These are phyloP conservation scores for Alternaria incomplexa DNA, from an alignment of 2,329 filamentous ascomycete genomes.

Conservation along the genomic window DNA sequence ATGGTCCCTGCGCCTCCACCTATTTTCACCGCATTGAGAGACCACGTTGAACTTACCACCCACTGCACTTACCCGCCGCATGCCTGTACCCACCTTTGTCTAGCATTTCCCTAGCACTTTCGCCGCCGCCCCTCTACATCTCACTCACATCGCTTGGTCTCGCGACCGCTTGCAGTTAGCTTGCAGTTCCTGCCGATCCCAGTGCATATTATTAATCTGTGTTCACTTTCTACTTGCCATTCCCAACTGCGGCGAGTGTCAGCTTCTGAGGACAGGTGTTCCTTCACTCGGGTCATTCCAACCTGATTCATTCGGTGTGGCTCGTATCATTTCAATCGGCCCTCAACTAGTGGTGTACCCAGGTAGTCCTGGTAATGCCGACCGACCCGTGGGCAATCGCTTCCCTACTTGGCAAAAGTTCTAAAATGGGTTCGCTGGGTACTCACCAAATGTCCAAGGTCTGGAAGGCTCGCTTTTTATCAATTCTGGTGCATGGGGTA, in stretches of 20 bases:
- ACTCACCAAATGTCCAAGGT: neutral
- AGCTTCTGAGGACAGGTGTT: conserved; percentile 38
- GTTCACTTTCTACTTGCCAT: conserved; percentile 9
- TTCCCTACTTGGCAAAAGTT: neutral
- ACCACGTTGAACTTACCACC: conserved; percentile 28
- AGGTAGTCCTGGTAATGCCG: neutral
- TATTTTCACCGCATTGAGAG: conserved; percentile 19
- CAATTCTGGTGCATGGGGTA: neutral
- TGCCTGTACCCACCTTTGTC: neutral
- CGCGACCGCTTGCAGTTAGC: conserved; percentile 19
- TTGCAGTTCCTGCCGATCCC: conserved; percentile 15
- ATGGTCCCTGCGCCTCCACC: conserved; percentile 9
- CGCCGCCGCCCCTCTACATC: neutral
- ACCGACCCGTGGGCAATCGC: neutral
- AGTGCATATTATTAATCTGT: conserved; percentile 36
- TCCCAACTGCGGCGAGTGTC: neutral
- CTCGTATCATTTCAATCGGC: neutral
- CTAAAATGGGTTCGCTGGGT: neutral
- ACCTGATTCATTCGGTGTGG: neutral
- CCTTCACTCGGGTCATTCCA: neutral
- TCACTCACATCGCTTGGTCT: neutral
- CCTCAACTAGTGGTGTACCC: neutral
- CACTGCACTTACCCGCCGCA: conserved; percentile 9
- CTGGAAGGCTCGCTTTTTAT: neutral
- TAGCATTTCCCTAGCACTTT: neutral